Conservation (phyloP, 2,329 filamentous ascomycete genomes). For the Periconia macrospinosa region DNA sequence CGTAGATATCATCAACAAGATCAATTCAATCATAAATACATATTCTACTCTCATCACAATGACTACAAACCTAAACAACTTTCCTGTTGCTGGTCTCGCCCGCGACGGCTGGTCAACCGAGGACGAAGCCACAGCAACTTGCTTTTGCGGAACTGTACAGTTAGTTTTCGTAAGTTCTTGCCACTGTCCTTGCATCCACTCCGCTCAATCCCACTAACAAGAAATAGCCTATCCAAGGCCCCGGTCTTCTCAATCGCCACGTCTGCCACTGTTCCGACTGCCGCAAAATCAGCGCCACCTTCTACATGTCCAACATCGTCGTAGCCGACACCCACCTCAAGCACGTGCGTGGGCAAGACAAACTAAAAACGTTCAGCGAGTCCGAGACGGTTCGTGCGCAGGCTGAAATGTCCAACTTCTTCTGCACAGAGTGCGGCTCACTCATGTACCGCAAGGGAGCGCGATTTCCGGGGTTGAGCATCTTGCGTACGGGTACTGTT, state of each 20-base stretch:
- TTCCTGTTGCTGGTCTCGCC: too few relatives aligned
- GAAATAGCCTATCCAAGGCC: slow-evolving; percentile 49
- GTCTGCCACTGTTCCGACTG: slow-evolving; percentile 65
- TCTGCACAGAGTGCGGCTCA: slow-evolving; percentile 62
- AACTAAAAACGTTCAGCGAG: slow-evolving; percentile 50
- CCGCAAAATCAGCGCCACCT: slow-evolving; percentile 63
- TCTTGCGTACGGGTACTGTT: slow-evolving; percentile 62
- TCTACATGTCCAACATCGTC: slow-evolving; percentile 62
- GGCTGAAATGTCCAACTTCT: slow-evolving; percentile 56
- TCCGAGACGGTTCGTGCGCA: slow-evolving; percentile 39
- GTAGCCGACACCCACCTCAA: slow-evolving; percentile 49
- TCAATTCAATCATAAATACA: too few relatives aligned
- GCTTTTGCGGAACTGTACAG: slow-evolving; percentile 28
- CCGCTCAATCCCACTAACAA: slow-evolving; percentile 1
- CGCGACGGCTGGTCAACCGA: too few relatives aligned
- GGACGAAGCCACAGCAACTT: slow-evolving; percentile 17
- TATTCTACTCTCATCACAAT: too few relatives aligned
- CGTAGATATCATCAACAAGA: too few relatives aligned
- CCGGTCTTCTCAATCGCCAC: slow-evolving; percentile 55
- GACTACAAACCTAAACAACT: too few relatives aligned
- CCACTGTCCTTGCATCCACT: not conserved
- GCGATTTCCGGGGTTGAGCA: slow-evolving; percentile 49
- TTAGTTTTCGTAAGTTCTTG: slow-evolving; percentile 18
- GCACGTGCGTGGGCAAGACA: slow-evolving; percentile 55
- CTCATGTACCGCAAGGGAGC: slow-evolving; percentile 60